Percentiles rank a stretch among this genome's conserved stretches.
These are phyloP conservation scores for Metarhizium humberi DNA, from an alignment of 2,329 filamentous ascomycete species.

Conservation along the genomic window DNA sequence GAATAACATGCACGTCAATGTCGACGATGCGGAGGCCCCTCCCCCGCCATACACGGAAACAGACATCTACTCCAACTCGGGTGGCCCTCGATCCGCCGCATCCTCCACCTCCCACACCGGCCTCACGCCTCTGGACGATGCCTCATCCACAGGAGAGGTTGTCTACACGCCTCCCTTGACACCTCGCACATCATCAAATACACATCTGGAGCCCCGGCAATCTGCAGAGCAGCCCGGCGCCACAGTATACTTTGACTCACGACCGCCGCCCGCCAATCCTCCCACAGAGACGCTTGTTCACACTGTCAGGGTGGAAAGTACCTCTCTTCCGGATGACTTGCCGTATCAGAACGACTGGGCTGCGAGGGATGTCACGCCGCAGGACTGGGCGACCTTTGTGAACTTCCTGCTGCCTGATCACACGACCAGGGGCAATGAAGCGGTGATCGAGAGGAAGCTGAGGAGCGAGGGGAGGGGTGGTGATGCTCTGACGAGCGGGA, in stretches of 20 bases:
- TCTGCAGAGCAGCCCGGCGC: slow-evolving; percentile 10
- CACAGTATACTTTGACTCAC: slow-evolving; percentile 35
- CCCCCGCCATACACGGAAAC: slow-evolving; percentile 51
- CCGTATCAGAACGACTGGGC: slow-evolving; percentile 31
- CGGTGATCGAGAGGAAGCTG: slow-evolving; percentile 39
- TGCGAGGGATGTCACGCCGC: slow-evolving; percentile 33
- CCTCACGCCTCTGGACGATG: slow-evolving; percentile 20
- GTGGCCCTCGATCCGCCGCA: slow-evolving; percentile 15
- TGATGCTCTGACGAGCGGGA: slow-evolving; percentile 13
- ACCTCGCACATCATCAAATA: slow-evolving; percentile 23
- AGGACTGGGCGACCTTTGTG: slow-evolving; percentile 52
- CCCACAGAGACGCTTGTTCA: slow-evolving; percentile 21
- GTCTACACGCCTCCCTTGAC: slow-evolving; percentile 41
- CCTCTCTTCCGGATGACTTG: slow-evolving; percentile 32
- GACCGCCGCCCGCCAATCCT: slow-evolving; percentile 18
- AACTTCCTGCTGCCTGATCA: slow-evolving; percentile 46
- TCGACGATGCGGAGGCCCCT: slow-evolving; percentile 28
- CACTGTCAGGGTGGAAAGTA: slow-evolving; percentile 22
- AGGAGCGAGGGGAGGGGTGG: slow-evolving; percentile 28
- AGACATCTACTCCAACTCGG: slow-evolving; percentile 41
- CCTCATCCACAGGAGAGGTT: slow-evolving; percentile 33
- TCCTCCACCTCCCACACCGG: slow-evolving; percentile 12
- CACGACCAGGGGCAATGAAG: slow-evolving; percentile 32
- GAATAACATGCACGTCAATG: slow-evolving; percentile 11
- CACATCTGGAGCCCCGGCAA: slow-evolving; percentile 1